Conservation (phyloP, 192 early-diverging fungal genomes). For the Backusella circina region DNA sequence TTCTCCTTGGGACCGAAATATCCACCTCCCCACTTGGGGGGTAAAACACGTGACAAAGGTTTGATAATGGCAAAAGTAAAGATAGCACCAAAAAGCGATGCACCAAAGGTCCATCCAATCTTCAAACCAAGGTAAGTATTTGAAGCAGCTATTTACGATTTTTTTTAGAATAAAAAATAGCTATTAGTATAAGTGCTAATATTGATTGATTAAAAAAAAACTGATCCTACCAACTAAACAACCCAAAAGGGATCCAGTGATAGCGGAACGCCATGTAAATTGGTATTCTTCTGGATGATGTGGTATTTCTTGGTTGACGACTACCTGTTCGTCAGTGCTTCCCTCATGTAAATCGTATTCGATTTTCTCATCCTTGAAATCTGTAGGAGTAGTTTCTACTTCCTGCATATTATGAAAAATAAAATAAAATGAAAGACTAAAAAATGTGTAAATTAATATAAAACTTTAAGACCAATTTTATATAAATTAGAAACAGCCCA, state of each 20-base stretch:
- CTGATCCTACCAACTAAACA: slow-evolving; percentile 43
- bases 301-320: background rate
- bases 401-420: background rate
- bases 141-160: slow-evolving; percentile 43
- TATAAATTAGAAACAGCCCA: background rate
- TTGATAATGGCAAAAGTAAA: slow-evolving; percentile 62
- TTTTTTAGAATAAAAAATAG: background rate
- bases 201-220: background rate
- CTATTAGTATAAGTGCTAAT: background rate
- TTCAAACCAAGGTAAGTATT: slow-evolving; percentile 71
- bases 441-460: background rate
- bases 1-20: slow-evolving; percentile 72
- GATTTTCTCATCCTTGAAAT: slow-evolving; percentile 7
- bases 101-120: slow-evolving; percentile 57
- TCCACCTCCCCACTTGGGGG: slow-evolving; percentile 38
- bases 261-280: slow-evolving; percentile 49
- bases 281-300: slow-evolving; percentile 23
- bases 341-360: slow-evolving; percentile 12
- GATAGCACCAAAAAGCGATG: slow-evolving; percentile 52
- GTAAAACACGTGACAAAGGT: slow-evolving; percentile 38
- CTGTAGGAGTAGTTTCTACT: background rate
- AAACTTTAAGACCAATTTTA: background rate
- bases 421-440: background rate
- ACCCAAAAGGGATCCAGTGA: slow-evolving; percentile 62
- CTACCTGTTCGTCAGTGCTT: background rate